Evolutionary conservation across 768 basidiomycete species (phyloP).

Genomic region (Russula brevipes): DNA sequence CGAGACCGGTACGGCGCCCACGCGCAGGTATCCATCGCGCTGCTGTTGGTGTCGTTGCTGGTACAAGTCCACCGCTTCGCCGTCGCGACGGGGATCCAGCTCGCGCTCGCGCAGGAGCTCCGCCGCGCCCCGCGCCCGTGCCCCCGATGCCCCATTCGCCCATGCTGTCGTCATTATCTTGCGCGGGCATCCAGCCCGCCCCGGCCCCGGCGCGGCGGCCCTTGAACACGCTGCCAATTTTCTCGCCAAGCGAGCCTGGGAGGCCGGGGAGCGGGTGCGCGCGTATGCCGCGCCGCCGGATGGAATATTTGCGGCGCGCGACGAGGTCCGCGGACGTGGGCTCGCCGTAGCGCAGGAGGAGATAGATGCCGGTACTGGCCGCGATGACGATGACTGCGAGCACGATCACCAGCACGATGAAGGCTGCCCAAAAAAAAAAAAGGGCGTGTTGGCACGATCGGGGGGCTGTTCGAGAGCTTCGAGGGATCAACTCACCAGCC

Average conservation of each 20-base stretch:
- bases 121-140: background rate
- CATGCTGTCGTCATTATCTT: background rate
- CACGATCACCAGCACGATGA: slow-evolving; percentile 55
- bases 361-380: slow-evolving; percentile 49
- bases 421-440: slow-evolving; percentile 29
- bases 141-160: slow-evolving; percentile 19
- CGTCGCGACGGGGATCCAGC: background rate
- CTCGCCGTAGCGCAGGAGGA: slow-evolving; percentile 50
- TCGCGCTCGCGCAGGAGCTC: slow-evolving; percentile 14
- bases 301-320: slow-evolving; percentile 27
- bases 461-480: too few relatives aligned
- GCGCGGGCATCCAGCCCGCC: slow-evolving; percentile 22
- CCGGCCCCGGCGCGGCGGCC: slow-evolving; percentile 10
- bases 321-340: slow-evolving; percentile 40
- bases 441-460: background rate
- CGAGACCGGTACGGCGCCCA: background rate
- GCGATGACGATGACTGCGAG: slow-evolving; percentile 50
- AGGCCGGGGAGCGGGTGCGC: slow-evolving; percentile 23
- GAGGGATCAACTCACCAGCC: slow-evolving; percentile 10
- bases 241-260: slow-evolving; percentile 22
- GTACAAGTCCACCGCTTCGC: background rate
- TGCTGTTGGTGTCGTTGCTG: background rate
- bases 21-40: background rate
- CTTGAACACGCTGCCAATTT: slow-evolving; percentile 21
- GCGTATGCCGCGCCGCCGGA: slow-evolving; percentile 12